Conservation (phyloP, 495 filamentous ascomycete species). For the Gamarada debralockiae region DNA sequence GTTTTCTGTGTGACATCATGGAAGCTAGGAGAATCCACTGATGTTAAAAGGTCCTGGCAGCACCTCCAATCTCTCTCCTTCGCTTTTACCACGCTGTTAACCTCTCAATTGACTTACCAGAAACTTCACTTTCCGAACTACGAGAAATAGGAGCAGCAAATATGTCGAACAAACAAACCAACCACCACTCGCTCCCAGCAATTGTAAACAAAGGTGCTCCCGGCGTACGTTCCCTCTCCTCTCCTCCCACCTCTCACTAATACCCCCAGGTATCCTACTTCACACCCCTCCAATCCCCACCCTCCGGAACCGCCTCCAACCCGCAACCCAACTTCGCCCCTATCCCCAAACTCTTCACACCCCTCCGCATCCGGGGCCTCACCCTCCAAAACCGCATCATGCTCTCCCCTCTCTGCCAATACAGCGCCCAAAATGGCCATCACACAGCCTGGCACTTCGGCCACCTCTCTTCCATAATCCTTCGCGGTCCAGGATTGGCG, state of each 20-base stretch:
- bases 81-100: no score
- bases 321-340: conserved; percentile 52
- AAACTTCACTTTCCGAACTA: no score
- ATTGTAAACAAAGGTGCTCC: conserved; percentile 18
- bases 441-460: conserved; percentile 57
- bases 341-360: conserved; percentile 67
- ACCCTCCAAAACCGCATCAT: conserved; percentile 61
- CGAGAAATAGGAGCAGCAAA: no score
- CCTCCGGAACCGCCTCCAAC: conserved; percentile 60
- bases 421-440: conserved; percentile 52
- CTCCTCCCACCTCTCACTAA: not conserved
- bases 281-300: conserved; percentile 61
- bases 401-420: conserved; percentile 63
- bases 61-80: no score
- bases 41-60: no score
- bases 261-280: conserved; percentile 52
- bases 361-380: conserved; percentile 53
- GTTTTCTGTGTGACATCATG: no score
- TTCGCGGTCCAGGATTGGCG: conserved; percentile 62
- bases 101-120: no score
- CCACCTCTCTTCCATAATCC: conserved; percentile 48
- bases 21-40: no score
- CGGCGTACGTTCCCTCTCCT: conserved; percentile 9
- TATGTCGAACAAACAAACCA: no score
- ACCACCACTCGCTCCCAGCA: not conserved